A percentile compares a stretch with the other conserved stretches of the same genome.
These are phyloP conservation scores for Neurospora sp. DNA, from an alignment of 495 filamentous ascomycete species.

Conservation along the genomic window DNA sequence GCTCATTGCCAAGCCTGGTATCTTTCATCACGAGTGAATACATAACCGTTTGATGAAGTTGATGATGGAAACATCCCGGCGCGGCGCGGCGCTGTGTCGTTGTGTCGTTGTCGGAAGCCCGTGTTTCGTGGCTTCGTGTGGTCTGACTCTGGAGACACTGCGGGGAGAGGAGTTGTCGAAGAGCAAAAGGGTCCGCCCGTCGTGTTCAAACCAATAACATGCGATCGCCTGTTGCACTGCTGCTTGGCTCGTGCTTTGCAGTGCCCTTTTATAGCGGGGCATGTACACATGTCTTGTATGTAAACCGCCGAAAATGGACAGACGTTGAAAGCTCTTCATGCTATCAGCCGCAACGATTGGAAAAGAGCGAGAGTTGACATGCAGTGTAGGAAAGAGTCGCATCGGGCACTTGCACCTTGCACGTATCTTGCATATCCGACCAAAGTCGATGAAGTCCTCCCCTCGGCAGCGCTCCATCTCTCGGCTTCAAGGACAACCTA, in stretches of 20 bases:
- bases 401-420: background rate
- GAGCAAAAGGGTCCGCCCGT: background rate
- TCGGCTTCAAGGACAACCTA: background rate
- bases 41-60: background rate
- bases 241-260: background rate
- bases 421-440: background rate
- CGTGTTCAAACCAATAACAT: background rate
- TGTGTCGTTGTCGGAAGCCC: background rate
- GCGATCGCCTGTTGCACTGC: background rate
- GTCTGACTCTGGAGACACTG: background rate
- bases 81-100: background rate
- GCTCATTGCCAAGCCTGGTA: background rate
- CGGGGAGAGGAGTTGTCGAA: background rate
- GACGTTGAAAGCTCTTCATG: background rate
- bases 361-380: background rate
- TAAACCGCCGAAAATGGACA: background rate
- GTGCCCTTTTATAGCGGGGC: background rate
- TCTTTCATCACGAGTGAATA: background rate
- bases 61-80: background rate
- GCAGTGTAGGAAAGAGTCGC: background rate
- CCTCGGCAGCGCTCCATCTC: background rate
- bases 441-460: background rate
- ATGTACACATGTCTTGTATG: background rate
- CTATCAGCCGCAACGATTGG: background rate
- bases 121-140: background rate